Conservation (phyloP, 441 rosid genomes). For the Arabidopsis hybrid region DNA sequence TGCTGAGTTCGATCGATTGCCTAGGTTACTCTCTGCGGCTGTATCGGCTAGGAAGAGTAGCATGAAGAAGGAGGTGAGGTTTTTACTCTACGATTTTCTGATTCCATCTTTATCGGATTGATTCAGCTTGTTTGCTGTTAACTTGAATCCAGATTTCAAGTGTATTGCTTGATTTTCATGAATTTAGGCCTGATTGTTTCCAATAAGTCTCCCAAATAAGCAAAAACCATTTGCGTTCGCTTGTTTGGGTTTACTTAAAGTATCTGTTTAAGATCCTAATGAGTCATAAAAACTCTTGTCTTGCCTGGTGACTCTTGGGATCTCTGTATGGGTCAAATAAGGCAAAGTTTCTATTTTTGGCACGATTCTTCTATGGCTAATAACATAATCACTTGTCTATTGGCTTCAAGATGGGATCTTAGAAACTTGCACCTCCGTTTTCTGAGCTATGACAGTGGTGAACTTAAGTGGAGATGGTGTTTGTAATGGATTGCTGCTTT, state of each 20-base stretch:
- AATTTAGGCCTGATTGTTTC: conserved; percentile 8
- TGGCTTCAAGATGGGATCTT: conserved; percentile 1
- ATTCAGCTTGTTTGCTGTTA: conserved; percentile 10
- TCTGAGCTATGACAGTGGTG: conserved; percentile 15
- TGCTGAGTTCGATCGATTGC: conserved; percentile 99
- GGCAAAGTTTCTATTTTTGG: conserved; percentile 22
- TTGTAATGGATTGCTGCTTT: conserved; percentile 5
- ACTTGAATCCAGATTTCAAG: conserved; percentile 3
- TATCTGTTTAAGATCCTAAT: conserved; percentile 16
- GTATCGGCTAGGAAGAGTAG: conserved; percentile 68
- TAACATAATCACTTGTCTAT: conserved; percentile 10
- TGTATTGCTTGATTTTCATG: neutral
- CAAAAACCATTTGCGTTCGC: neutral
- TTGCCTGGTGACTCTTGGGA: conserved; percentile 2
- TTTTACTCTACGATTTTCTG: neutral
- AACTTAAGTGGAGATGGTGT: conserved; percentile 12
- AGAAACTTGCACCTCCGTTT: neutral
- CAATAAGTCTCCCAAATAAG: neutral
- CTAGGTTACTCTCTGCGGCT: conserved; percentile 93
- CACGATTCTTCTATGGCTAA: conserved; percentile 9
- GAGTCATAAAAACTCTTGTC: neutral
- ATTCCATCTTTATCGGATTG: conserved; percentile 17
- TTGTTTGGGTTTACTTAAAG: conserved; percentile 12
- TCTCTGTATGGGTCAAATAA: conserved; percentile 13
- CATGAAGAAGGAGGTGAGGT: conserved; percentile 75